These are phyloP conservation scores for Thielaviopsis euricoi DNA, from an alignment of 2,329 filamentous ascomycete species.

Conservation along the genomic window DNA sequence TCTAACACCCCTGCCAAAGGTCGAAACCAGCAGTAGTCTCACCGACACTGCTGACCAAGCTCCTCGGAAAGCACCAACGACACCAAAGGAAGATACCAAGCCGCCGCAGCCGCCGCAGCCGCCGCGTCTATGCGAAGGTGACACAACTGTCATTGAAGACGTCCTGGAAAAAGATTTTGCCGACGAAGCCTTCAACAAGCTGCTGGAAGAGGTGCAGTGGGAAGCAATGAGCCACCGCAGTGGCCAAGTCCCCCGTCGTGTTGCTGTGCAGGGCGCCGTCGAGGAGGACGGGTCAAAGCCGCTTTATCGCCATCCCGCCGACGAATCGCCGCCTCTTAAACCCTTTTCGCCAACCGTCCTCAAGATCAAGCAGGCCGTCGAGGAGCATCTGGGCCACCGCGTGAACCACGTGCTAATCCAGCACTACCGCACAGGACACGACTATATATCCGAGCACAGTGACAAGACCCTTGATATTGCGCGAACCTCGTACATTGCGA, in stretches of 20 bases:
- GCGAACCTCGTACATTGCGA: slow-evolving; percentile 67
- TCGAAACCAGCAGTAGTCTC: background rate
- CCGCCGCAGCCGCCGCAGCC: background rate
- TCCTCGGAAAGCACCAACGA: background rate
- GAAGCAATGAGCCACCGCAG: slow-evolving; percentile 85
- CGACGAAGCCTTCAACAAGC: slow-evolving; percentile 47
- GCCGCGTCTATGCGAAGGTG: slow-evolving; percentile 52
- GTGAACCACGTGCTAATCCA: slow-evolving; percentile 91
- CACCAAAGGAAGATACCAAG: background rate
- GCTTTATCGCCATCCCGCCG: slow-evolving; percentile 86
- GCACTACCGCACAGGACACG: slow-evolving; percentile 71
- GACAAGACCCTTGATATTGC: slow-evolving; percentile 93
- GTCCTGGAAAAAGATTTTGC: slow-evolving; percentile 44
- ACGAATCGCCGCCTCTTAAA: slow-evolving; percentile 64
- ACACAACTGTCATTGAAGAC: slow-evolving; percentile 57
- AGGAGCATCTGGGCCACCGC: slow-evolving; percentile 56
- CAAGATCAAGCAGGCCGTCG: slow-evolving; percentile 49
- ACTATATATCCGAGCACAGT: slow-evolving; percentile 91
- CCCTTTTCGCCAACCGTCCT: slow-evolving; percentile 61
- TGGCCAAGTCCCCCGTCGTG: slow-evolving; percentile 77
- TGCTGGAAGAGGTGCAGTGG: slow-evolving; percentile 68
- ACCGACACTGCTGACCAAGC: background rate
- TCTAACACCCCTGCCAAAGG: no score
- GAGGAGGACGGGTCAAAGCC: slow-evolving; percentile 57
- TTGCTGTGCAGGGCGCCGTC: slow-evolving; percentile 71